Base-by-base conservation (phyloP, 768 basidiomycete genomes). In the Lyophyllum atratum region DNA sequence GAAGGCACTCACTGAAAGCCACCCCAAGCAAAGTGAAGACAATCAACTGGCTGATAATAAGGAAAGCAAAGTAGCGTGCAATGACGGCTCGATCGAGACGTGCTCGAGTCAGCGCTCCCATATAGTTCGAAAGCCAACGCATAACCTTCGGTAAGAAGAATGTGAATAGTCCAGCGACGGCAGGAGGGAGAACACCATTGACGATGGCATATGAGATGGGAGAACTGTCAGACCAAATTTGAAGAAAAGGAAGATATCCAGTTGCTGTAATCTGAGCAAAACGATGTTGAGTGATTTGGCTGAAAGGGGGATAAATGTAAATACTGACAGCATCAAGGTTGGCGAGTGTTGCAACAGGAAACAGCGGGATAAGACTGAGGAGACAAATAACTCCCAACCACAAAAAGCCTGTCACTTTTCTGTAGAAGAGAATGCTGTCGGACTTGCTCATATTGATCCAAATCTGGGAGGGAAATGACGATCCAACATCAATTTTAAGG, bases 1-100 rank as follows among this genome's bases (percentile, higher is more conserved):
- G n/a, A 21, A 78, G 87, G 63, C 57, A 92, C 90, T 86, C 74
- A 92, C 90, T 87, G 75, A 93, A 94, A 55, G 86, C 76, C 46
- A 95, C 93, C 62, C 92, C 90, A 57, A 96, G 86, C 58, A 95
- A 72, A 10, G 92, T 95, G 79, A 98, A 98, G 72, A 98, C 85
- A 61, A 98, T 78, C 65, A 98, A 74, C 68, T 97, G 94, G 43
- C 89, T 91, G 71, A 95, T 87, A 58, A 97, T 85, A 71, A 97
- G 77, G 82, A 98, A 98, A 1, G 92, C 79, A 67, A 89, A 98
- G 74, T 97, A 98, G 43, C 93, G 85, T 9, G 92, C 92, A 39
- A 94, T 80, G 58, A 98, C 94, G 33, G 89, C 86, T 31, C 96
- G 87, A 66, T 98, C 95, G 46, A 94, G 82, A 48, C 84, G 82